phyloP scores from a whole-genome alignment of 257 asterid genomes.

The Ehretia macrophylla region DNA sequence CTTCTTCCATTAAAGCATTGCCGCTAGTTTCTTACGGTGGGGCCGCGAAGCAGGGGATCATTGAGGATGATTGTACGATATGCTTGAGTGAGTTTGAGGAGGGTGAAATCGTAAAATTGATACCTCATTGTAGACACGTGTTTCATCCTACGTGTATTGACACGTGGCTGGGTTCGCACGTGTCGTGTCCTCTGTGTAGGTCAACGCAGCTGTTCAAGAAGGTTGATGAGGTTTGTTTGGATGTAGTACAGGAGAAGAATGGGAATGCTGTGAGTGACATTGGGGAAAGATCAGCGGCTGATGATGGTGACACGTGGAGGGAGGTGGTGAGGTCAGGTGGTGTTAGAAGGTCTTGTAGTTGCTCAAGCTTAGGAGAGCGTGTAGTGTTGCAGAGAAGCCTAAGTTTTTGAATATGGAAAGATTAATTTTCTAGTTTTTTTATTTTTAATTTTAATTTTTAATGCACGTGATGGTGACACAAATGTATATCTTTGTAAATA shows the following conservation, averaged over 20 bases:
- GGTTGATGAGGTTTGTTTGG: conserved; percentile 39
- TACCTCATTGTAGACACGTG: conserved; percentile 78
- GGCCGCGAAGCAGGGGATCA: conserved; percentile 38
- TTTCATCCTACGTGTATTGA: conserved; percentile 68
- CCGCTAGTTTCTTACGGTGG: conserved; percentile 50
- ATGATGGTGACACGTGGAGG: conserved; percentile 22
- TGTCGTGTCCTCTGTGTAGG: conserved; percentile 81
- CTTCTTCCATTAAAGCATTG: conserved; percentile 34
- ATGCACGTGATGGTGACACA: too few species aligned
- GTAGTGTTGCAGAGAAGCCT: conserved; percentile 29
- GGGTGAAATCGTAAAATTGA: conserved; percentile 48
- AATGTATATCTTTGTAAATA: too few species aligned
- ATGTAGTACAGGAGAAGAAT: conserved; percentile 19
- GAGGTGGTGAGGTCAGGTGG: background rate
- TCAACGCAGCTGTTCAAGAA: conserved; percentile 40
- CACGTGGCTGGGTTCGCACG: conserved; percentile 77
- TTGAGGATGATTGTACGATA: conserved; percentile 59
- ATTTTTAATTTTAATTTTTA: too few species aligned
- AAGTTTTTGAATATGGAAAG: conserved; percentile 25
- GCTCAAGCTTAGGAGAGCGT: conserved; percentile 4
- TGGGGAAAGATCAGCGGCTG: conserved; percentile 25
- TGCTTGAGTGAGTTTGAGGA: conserved; percentile 62
- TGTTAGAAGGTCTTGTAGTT: conserved; percentile 24
- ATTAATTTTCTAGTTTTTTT: too few species aligned
- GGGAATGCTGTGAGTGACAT: conserved; percentile 7